These are phyloP conservation scores for Nakazawaea populi DNA, from an alignment of 805 yeast species.

Conservation along the genomic window DNA sequence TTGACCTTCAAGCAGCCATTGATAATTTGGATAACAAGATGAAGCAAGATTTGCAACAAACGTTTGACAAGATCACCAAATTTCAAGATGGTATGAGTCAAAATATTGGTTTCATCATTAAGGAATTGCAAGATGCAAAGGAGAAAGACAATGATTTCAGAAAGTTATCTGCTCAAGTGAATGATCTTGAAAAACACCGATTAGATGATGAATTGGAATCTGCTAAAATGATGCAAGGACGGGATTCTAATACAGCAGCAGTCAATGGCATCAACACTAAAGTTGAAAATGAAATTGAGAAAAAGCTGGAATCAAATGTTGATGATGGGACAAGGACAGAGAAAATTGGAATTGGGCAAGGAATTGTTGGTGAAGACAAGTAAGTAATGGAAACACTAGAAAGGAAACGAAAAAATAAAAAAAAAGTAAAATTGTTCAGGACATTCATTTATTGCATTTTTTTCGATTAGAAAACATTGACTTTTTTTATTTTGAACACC, in stretches of 20 bases:
- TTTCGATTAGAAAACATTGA: too few relatives aligned
- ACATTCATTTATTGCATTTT: too few relatives aligned
- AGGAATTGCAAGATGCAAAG: neutral
- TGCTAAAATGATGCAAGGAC: neutral
- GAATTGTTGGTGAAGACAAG: too few relatives aligned
- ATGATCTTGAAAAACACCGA: neutral
- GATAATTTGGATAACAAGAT: slow-evolving; percentile 1
- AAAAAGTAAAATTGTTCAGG: too few relatives aligned
- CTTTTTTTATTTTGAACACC: too few relatives aligned
- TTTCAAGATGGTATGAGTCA: slow-evolving; percentile 7
- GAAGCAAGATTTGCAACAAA: neutral
- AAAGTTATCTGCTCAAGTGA: neutral
- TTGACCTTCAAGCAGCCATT: slow-evolving; percentile 1
- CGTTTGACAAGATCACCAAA: slow-evolving; percentile 3
- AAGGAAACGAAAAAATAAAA: too few relatives aligned
- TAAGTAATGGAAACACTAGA: too few relatives aligned
- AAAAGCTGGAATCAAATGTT: too few relatives aligned
- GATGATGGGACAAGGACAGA: too few relatives aligned
- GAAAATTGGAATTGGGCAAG: too few relatives aligned
- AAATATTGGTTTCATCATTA: neutral
- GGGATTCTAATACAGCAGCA: too few relatives aligned
- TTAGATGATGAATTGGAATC: neutral
- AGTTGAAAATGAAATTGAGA: neutral
- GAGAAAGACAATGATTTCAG: neutral
- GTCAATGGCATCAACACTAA: neutral